Base-by-base conservation (phyloP, 1,284 basidiomycete genomes). In the Anthracocystis setariae region DNA sequence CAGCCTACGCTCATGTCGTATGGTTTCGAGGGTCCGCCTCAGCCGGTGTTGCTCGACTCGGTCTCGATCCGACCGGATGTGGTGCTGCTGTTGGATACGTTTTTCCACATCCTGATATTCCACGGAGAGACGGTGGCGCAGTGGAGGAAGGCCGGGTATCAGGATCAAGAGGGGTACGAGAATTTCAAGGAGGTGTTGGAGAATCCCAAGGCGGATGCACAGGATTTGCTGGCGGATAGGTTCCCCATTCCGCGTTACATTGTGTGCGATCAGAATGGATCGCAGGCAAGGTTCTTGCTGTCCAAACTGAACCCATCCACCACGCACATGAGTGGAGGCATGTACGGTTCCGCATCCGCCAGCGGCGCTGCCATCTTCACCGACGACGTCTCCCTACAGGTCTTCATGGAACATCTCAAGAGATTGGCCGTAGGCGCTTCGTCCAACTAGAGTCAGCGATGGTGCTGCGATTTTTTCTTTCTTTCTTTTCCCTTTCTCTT, bases 71-170 rank as follows among this genome's bases (percentile, higher is more conserved):
- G 95, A 83, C 91, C 92, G 46, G 95, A 99, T 80, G 93, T 94
- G 73, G 91, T 98, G 76, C 88, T 99, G 35, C 88, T 99, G n/a
- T 90, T 99, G 68, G 96, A 99, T 83, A 98, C 96, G 3, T 99
- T 97, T 88, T 98, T 99, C 92, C 96, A 99, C 84, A 97, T 98
- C 76, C 90, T 98, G 79, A 98, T 98, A 85, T 98, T 97, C 91
- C 94, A 98, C 83, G 96, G 96, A 27, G 93, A 95, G 84, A 94
- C 94, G 17, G 88, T 98, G 53, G 94, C 95, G 0, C 91, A 94
- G 84, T 99, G 96, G 96, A 89, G 95, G 58, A 98, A 98, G 85
- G 93, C 93, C n/a, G 94, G 94, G 8, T 99, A 98, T 83, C 96
- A 98, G 82, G 94, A 99, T 9, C 94, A 98, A 85, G 95, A 98